Evolutionary conservation across 2,329 filamentous ascomycete genomes (phyloP).

Genomic region (Ascochyta viciae-villosae): DNA sequence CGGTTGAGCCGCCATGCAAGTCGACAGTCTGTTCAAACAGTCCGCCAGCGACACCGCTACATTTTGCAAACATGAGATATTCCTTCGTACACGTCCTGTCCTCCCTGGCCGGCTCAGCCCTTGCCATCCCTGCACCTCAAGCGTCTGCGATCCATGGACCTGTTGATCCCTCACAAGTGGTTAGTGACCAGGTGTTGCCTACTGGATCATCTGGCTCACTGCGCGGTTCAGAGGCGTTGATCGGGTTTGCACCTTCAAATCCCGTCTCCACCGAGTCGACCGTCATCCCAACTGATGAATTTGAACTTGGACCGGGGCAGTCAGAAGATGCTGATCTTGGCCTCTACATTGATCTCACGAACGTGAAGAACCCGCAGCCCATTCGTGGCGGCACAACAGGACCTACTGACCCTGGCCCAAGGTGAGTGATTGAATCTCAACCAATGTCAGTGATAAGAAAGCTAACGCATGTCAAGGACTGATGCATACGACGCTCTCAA

Average conservation of each 20-base stretch:
- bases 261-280: conserved; percentile 42
- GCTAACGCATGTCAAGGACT: conserved; percentile 5
- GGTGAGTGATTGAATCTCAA: conserved; percentile 18
- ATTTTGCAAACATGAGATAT: conserved; percentile 8
- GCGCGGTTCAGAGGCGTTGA: conserved; percentile 41
- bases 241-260: conserved; percentile 45
- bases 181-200: conserved; percentile 26
- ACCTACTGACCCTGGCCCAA: conserved; percentile 50
- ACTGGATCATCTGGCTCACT: conserved; percentile 46
- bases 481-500: conserved; percentile 49
- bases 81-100: conserved; percentile 8
- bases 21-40: neutral
- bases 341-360: conserved; percentile 48
- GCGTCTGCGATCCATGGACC: conserved; percentile 8
- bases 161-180: conserved; percentile 15
- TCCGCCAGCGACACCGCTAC: neutral
- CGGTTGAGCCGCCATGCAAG: neutral
- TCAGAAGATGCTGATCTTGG: conserved; percentile 47
- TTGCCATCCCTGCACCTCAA: conserved; percentile 19
- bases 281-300: conserved; percentile 44
- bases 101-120: conserved; percentile 7
- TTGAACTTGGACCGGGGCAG: conserved; percentile 48
- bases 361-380: conserved; percentile 51
- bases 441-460: fast-evolving
- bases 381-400: conserved; percentile 47